Evolutionary conservation across 331 rosid species (phyloP).

Genomic region (Malus hybrid): DNA sequence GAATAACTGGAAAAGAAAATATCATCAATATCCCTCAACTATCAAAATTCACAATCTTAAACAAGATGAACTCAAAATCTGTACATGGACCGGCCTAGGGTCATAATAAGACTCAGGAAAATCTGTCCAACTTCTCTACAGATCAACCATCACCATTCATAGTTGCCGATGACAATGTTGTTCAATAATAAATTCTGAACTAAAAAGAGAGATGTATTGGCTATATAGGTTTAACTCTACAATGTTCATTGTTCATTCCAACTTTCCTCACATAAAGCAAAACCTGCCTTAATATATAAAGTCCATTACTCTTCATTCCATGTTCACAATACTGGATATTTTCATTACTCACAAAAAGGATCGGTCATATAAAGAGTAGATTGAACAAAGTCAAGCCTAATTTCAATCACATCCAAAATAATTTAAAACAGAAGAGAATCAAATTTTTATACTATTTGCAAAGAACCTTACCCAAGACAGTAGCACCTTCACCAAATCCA

Average conservation of each 20-base stretch:
- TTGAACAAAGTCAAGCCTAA: background rate
- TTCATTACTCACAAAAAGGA: background rate
- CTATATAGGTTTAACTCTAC: background rate
- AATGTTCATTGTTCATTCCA: background rate
- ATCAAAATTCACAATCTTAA: too few relatives aligned
- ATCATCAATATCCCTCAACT: background rate
- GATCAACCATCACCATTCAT: too few relatives aligned
- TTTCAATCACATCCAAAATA: background rate
- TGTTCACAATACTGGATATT: background rate
- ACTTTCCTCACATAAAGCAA: background rate
- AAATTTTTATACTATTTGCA: background rate
- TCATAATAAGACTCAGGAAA: background rate
- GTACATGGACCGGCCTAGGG: background rate
- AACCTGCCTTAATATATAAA: background rate
- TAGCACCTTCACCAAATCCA: conserved; percentile 76
- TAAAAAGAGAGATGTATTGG: background rate
- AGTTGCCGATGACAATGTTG: background rate
- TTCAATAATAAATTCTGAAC: background rate
- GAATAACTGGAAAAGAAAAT: background rate
- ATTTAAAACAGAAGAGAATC: background rate
- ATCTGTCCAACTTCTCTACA: background rate
- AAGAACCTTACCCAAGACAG: conserved; percentile 51
- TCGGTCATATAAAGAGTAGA: background rate
- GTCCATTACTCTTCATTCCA: background rate
- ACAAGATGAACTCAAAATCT: background rate